Conservation (phyloP, 2,329 filamentous ascomycete genomes). For the Fonsecaea erecta region DNA sequence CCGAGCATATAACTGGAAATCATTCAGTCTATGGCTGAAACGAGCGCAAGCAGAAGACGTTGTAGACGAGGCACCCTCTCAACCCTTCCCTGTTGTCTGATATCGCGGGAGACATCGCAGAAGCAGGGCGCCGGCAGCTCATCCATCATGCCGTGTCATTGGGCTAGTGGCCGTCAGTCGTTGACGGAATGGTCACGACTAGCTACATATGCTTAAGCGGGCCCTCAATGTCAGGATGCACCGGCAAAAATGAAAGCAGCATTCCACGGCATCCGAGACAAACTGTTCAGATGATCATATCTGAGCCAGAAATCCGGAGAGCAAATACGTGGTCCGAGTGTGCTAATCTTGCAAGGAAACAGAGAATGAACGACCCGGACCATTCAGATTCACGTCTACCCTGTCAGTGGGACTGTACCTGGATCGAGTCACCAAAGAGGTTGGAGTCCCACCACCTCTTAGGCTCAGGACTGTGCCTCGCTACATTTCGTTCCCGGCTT, state of each 20-base stretch:
- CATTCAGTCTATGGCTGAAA: too few relatives aligned
- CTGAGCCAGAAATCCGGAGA: background rate
- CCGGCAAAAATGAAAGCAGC: background rate
- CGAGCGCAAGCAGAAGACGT: too few relatives aligned
- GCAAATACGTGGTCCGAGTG: background rate
- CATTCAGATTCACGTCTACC: background rate
- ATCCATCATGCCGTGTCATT: too few relatives aligned
- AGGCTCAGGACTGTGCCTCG: background rate
- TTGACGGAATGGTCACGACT: background rate
- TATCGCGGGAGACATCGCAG: too few relatives aligned
- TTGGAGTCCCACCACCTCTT: background rate
- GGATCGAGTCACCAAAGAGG: background rate
- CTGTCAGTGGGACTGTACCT: background rate
- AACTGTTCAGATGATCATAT: background rate
- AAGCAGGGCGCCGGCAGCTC: too few relatives aligned
- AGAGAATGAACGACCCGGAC: background rate
- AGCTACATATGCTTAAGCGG: background rate
- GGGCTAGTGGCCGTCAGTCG: background rate
- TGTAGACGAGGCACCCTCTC: too few relatives aligned
- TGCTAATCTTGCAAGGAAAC: background rate
- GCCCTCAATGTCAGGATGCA: background rate
- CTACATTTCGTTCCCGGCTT: background rate
- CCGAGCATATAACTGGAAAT: too few relatives aligned
- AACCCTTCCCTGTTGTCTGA: too few relatives aligned
- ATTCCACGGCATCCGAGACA: background rate